Base-by-base conservation (phyloP, 2,329 filamentous ascomycete species). In the Pseudocercospora eumusae region DNA sequence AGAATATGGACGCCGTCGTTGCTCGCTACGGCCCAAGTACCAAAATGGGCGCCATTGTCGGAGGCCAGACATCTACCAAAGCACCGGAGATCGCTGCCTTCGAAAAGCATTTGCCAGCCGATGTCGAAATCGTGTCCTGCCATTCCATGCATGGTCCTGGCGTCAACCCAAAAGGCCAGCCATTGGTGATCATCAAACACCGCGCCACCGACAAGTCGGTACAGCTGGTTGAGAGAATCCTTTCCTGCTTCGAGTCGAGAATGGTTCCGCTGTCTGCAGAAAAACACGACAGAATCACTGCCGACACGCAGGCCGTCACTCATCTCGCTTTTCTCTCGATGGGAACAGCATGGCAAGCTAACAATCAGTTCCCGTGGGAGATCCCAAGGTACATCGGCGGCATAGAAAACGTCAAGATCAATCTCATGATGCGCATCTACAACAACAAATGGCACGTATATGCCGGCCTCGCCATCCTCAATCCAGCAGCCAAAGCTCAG, bases 361-460 rank as follows among this genome's bases (percentile, higher is more conserved):
- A 96, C 76, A 86, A 88, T 62, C 92, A 99, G 75, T 99, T 98
- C 71, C 95, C 96, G 0, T 99, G 95, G 95, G 93, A 98, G 72
- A 87, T 93, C 52, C 87, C 88, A n/a, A 92, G 95, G 66, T 99
- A 98, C 77, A 87, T 97, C 3, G 95, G 95, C 62, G 96, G 95
- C 57, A 96, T 99, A 72, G 95, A 99, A 78, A 99, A 99, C 76
- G 93, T 98, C 71, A 99, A 99, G 80, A 96, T 98, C 81, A 99
- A 99, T 79, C 88, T 98, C 69, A 98, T 92, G 69, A 82, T 99
- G 68, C 92, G 95, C 70, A 98, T 99, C 79, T 99, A 98, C 80
- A 88, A 89, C 63, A 96, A 97, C 77, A 99, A 98, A 78, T 99
- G 96, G 96, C 96, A 99, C 80, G 95, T 99, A 61, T 99, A 99